Evolutionary conservation across 225 moss, liverwort and hornwort genomes (phyloP).

Genomic region (Lunularia cruciata): DNA sequence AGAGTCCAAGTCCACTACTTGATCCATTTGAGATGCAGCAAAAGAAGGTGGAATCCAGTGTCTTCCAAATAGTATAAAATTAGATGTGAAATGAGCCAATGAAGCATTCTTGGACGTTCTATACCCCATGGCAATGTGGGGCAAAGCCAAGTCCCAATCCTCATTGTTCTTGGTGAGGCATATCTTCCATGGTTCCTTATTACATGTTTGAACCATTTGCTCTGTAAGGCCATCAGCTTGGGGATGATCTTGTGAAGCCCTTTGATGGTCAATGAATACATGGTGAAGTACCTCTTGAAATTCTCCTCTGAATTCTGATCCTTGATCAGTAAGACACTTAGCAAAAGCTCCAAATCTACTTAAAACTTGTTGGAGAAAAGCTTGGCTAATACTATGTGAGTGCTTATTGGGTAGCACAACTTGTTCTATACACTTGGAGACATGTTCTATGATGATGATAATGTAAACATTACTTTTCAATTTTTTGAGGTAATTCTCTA

Average conservation of each 20-base stretch:
- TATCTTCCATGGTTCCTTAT: not conserved
- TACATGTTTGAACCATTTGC: too few species aligned
- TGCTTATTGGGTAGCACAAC: not conserved
- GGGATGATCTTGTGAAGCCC: too few species aligned
- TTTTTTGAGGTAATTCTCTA: not conserved
- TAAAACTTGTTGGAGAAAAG: slow-evolving; percentile 2
- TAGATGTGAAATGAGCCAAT: not conserved
- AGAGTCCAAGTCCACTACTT: slow-evolving; percentile 7
- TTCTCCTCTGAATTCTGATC: not conserved
- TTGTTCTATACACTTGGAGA: slow-evolving; percentile 8
- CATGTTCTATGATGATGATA: slow-evolving; percentile 11
- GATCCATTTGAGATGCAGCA: slow-evolving; percentile 6
- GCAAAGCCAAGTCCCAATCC: slow-evolving; percentile 9
- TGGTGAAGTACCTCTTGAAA: slow-evolving; percentile 18
- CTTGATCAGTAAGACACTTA: slow-evolving; percentile 10
- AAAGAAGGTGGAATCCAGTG: not conserved
- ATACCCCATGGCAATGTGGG: slow-evolving; percentile 7
- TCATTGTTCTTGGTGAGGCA: slow-evolving; percentile 2
- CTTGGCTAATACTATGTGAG: not conserved
- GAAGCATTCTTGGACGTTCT: slow-evolving; percentile 9
- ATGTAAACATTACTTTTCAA: not conserved
- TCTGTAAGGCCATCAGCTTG: slow-evolving; percentile 3
- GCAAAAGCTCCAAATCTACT: slow-evolving; percentile 2
- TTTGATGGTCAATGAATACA: slow-evolving; percentile 4
- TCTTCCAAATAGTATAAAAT: slow-evolving; percentile 4